These are phyloP conservation scores for Macroventuria anomochaeta DNA, from an alignment of 2,329 filamentous ascomycete genomes.

Conservation along the genomic window DNA sequence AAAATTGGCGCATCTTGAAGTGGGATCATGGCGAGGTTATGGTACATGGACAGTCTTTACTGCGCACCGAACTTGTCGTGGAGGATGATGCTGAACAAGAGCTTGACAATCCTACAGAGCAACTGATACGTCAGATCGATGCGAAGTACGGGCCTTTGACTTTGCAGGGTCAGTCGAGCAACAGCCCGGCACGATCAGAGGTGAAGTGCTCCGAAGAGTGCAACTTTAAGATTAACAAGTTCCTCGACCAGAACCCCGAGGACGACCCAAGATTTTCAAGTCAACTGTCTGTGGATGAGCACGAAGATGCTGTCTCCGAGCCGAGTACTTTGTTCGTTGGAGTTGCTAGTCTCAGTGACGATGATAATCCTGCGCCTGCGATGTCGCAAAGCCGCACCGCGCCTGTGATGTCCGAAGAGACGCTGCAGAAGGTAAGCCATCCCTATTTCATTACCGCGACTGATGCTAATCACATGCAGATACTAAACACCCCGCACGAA, in stretches of 20 bases:
- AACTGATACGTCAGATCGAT: neutral
- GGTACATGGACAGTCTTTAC: constrained; percentile 2
- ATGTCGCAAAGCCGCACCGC: neutral
- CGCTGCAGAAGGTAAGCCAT: neutral
- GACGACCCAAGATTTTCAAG: neutral
- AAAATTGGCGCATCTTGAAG: constrained; percentile 1
- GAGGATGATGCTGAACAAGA: neutral
- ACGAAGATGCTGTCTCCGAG: neutral
- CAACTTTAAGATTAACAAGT: neutral
- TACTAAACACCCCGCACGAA: neutral
- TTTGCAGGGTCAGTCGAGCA: neutral
- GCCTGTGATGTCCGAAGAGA: neutral
- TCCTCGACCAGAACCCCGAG: neutral
- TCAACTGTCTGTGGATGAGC: neutral
- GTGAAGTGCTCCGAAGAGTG: neutral
- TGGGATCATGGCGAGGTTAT: neutral
- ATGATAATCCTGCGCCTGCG: neutral
- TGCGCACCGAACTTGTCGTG: neutral
- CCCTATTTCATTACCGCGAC: fast-evolving
- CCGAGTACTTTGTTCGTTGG: neutral
- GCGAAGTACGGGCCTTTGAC: neutral
- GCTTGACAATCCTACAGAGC: neutral
- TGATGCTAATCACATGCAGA: neutral
- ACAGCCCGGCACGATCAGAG: neutral
- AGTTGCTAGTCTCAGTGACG: neutral